Base-by-base conservation (phyloP, 257 asterid species). In the Solanum peruvianum region DNA sequence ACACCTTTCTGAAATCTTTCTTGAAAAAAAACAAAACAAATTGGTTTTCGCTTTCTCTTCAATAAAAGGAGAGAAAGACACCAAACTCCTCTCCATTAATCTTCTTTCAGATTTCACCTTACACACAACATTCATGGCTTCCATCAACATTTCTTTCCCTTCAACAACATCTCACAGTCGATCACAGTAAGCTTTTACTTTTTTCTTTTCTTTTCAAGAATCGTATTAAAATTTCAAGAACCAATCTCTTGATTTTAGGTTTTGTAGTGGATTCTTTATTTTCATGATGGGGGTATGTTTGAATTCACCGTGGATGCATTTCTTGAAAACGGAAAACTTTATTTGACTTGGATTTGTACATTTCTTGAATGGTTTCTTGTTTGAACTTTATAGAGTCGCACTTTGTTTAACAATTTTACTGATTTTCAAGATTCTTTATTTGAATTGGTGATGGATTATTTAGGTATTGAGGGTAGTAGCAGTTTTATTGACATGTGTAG, bases 121-220 rank as follows among this genome's bases (percentile, higher is more conserved):
- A 37, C 45, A 39, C 67, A n/a, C 11, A 84, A 20, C 27, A 44
- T 44, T 52, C 31, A 96, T 94, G 98, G 94, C 98, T 88, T 91
- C 98, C 39, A 84, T 94, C 72, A 92, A 91, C 88, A 76, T 95
- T 82, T 93, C 95, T 85, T 93, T 93, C 92, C 90, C 95, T 29
- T 93, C 97, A 80, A 91, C 88, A 7, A 92, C 88, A 6, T 25
- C 89, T 80, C 86, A 92, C 66, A 84, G 94, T 87, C 93, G 96
- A 83, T 84, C 95, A 21, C 91, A 90, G 98, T 94, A 71, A 91
- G 94, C 89, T 82, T 76, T 42, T 37, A 44, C 58, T 16, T 76
- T 9, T 3, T 7, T 3, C 47, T 35, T 56, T 56, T 56, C n/a
- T 56, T 56, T 85, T 23, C 67, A 41, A 39, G 44, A 80, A 80